Conservation (phyloP, 306 rosid genomes). For the Astragalus glycyphyllos region DNA sequence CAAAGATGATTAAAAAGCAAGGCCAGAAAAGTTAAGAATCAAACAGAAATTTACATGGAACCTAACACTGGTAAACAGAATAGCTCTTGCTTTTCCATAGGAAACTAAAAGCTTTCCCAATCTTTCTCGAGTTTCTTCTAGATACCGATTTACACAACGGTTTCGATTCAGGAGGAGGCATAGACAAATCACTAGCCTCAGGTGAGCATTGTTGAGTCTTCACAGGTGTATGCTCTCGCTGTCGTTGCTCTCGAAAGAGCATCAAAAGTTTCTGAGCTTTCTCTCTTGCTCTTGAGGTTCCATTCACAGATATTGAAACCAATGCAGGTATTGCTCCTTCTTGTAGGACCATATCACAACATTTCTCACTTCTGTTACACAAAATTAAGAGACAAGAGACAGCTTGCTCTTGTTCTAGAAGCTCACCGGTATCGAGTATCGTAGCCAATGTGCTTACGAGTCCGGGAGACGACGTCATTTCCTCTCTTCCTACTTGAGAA, state of each 20-base stretch:
- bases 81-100: constrained; percentile 85
- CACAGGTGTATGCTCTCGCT: constrained; percentile 61
- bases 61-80: constrained; percentile 91
- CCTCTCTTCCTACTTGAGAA: constrained; percentile 69
- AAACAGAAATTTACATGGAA: constrained; percentile 63
- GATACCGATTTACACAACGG: constrained; percentile 78
- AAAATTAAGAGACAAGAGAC: constrained; percentile 76
- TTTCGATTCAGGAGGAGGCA: constrained; percentile 60
- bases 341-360: constrained; percentile 85
- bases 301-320: constrained; percentile 90
- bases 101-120: constrained; percentile 76
- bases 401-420: constrained; percentile 89
- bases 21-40: constrained; percentile 49
- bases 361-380: constrained; percentile 75
- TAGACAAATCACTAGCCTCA: constrained; percentile 50
- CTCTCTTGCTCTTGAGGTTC: constrained; percentile 82
- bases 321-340: constrained; percentile 96
- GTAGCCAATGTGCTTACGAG: constrained; percentile 70
- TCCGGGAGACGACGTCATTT: constrained; percentile 58
- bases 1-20: constrained; percentile 30
- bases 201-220: constrained; percentile 48
- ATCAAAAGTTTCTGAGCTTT: constrained; percentile 89
- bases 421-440: constrained; percentile 73
- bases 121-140: constrained; percentile 52
- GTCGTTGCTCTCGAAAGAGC: constrained; percentile 92